Evolutionary conservation across 2,329 filamentous ascomycete genomes (phyloP), one percentile per base, ranked within the genome.

Genomic region (Cladosporium halotolerans): DNA sequence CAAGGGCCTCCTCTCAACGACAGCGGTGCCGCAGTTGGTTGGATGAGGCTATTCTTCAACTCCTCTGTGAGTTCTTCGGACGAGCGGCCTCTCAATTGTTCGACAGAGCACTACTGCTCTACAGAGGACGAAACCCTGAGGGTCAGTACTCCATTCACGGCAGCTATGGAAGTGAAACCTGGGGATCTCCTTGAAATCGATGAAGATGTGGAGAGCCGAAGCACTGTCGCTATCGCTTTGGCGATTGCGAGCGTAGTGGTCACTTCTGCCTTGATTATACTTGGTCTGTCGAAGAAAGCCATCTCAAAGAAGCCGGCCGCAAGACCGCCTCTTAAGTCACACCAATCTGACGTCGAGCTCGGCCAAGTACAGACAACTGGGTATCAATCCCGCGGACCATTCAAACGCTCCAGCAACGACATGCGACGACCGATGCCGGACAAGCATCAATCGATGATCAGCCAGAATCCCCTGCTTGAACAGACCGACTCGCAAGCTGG

Each of bases 41-140:
- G 73, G 72, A 68, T 73, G 9, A 69, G 75, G n/a, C 63, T 73
- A 28, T 78, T 78, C 59, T 78, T 78, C 68, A 78, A 78, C 57
- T 74, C 73, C 0, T 76, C 75, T 1, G 57, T 67, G 7, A 72
- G 68, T 62, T 73, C 64, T 8, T 51, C 60, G 9, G 52, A 56
- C 9, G 57, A 64, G 10, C 44, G 60, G 55, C 50, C 45, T 40
- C 13, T 28, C 40, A 44, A 56, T 41, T 54, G 54, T 28, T n/a
- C 53, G 49, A n/a, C 23, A 4, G 43, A 50, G 16, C 18, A 33
- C 28, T 48, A 39, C 11, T 66, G 64, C 53, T 66, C 63, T 2
- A 59, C 59, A 5, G 62, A 66, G 28, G 64, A 66, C 32, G 56
- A 57, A 39, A 61, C 57, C 3, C 47, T 67, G 40, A 59, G 64